Base-by-base conservation (phyloP, 1,284 basidiomycete genomes). In the Ceratobasidium papillatum region DNA sequence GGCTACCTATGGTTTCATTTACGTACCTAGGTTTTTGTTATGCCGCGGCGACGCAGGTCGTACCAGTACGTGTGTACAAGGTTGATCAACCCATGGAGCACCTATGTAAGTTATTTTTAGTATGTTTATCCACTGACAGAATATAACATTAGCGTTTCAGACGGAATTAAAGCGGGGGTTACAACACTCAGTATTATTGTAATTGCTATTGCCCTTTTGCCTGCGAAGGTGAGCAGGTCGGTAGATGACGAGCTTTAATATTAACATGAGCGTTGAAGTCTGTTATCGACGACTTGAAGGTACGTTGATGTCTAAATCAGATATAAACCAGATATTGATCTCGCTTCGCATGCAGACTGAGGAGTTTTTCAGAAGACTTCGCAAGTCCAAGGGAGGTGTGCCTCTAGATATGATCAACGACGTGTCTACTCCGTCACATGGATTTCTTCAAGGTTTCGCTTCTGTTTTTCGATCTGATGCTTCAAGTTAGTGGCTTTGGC, bases 201-300 rank as follows among this genome's bases (percentile, higher is more conserved):
- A n/a, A 49, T 71, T 12, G 30, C 41, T 17, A 43, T 59, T 22
- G 68, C 68, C 3, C 56, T 71, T n/a, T 36, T 71, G 41, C 68
- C 68, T 47, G 54, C 61, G 30, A 71, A 41, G 38, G 38, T 41
- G 14, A 14, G 38, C 14, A 14, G 5, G 38, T 14, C n/a, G 5
- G 14, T 41, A 5, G 14, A 7, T 14, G 7, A 7, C 38, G 5
- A 41, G 38, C 38, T 14, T 7, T 14, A 14, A 41, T 41, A 41
- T 14, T 41, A 41, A 41, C 7, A 41, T 41, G 38, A 5, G 14
- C 38, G 7, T 5, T 7, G 38, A 41, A 71, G 43, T 59, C 68
- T 4, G 56, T 71, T 36, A 82, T 83, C 0, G 83, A 83, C 51
- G 83, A 82, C 52, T 79, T 84, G 25, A 82, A 81, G 61, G 78